Base-by-base conservation (phyloP, 768 basidiomycete genomes). In the Podaxis sp. region DNA sequence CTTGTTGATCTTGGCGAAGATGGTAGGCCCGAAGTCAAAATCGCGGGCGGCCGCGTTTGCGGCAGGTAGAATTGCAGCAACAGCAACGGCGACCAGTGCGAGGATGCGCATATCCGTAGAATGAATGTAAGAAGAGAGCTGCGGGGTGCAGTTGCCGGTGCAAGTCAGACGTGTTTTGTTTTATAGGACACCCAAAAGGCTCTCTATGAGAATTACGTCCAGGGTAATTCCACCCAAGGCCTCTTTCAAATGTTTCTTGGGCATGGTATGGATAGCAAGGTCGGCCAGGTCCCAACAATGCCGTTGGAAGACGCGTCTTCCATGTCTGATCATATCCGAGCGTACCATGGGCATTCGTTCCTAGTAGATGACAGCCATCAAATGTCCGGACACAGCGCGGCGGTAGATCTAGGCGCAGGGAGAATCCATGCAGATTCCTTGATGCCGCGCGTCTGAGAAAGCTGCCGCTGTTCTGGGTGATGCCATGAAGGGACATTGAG, bases 1-100 rank as follows among this genome's bases (percentile, higher is more conserved):
- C 56, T 71, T 51, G 65, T 75, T 79, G 51, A 51, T 41, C n/a
- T 61, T 36, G 36, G 67, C 71, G 59, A 78, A 66, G 60, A 60
- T 51, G 22, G 58, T 52, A 15, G 58, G 37, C 1, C 58, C 49
- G 17, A 51, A 60, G 22, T 76, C 70, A 60, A 66, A 60, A 10
- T 68, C 71, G 17, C 71, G 6, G 48, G 13, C 20, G 4, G 50
- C 22, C 24, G 36, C 58, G 7, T 17, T 10, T 11, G 36, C 50
- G 26, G 11, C 20, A n/a, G 58, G 58, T 7, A 60, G 10, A 12
- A 38, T 12, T 4, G 49, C 36, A 38, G 48, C 49, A 33, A 58
- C 33, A 38, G 48, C 48, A 6, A 49, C n/a, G 36, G 57, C 36
- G 20, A 24, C 48, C 11, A 58, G 49, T 4, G 48, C 8, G 17